phyloP scores from a whole-genome alignment of 2,329 filamentous ascomycete species.

The Diaporthe nobilis region DNA sequence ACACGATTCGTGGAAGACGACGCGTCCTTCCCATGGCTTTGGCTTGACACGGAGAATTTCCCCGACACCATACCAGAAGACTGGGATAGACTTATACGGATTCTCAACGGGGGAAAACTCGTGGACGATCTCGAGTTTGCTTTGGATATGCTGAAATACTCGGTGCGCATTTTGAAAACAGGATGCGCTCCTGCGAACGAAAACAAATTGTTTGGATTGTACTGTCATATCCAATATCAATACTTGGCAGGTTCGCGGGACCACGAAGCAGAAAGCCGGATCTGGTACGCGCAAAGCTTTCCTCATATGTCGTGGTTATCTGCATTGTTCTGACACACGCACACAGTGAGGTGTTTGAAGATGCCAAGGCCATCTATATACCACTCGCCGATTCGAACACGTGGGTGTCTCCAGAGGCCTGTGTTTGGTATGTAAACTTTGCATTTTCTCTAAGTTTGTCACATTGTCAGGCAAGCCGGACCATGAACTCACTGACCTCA shows the following conservation, averaged over 20 bases:
- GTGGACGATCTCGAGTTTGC: conserved; percentile 41
- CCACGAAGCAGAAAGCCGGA: not conserved
- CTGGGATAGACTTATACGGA: conserved; percentile 36
- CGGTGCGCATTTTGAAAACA: not conserved
- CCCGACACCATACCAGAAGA: conserved; percentile 13
- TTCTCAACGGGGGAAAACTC: not conserved
- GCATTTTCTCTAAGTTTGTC: rapidly evolving
- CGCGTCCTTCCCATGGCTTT: conserved; percentile 45
- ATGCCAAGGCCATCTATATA: conserved; percentile 15
- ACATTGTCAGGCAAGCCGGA: too few relatives aligned
- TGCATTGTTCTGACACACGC: not conserved
- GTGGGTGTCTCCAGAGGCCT: conserved; percentile 29
- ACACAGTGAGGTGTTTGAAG: not conserved
- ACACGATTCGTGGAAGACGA: conserved; percentile 37
- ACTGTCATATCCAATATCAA: conserved; percentile 42
- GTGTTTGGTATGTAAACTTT: conserved; percentile 31
- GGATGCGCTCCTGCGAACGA: not conserved
- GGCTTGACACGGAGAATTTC: conserved; percentile 12
- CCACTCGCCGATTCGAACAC: not conserved
- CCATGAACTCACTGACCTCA: not conserved
- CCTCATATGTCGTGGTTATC: not conserved
- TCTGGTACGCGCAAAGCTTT: conserved; percentile 16
- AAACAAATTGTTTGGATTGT: conserved; percentile 41
- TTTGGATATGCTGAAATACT: conserved; percentile 42
- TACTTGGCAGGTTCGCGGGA: conserved; percentile 8